Evolutionary conservation across 1,139 yeast species (phyloP).

Genomic region (Protomyces pachydermus): DNA sequence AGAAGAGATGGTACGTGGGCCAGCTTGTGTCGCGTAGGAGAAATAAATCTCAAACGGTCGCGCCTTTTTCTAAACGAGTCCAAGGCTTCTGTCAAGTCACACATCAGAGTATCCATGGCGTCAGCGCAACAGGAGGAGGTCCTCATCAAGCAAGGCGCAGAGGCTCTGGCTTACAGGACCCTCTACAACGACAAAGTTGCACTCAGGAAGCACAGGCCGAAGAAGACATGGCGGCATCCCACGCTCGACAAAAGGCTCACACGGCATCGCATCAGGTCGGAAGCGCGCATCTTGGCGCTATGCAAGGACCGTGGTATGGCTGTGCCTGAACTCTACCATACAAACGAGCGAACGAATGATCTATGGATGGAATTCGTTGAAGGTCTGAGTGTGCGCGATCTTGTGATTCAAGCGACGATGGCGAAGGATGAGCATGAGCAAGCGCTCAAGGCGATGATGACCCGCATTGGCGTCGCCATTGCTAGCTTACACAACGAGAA

Average conservation of each 20-base stretch:
- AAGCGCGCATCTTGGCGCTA: conserved; percentile 68
- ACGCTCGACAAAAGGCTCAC: conserved; percentile 70
- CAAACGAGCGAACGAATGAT: conserved; percentile 72
- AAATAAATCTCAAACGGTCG: too few relatives aligned
- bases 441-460: conserved; percentile 30
- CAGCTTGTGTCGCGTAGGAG: too few relatives aligned
- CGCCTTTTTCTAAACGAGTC: too few relatives aligned
- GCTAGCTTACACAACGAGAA: conserved; percentile 71
- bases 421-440: conserved; percentile 33
- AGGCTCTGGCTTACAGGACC: conserved; percentile 73
- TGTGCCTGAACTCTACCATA: conserved; percentile 65
- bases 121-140: conserved; percentile 35
- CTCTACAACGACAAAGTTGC: conserved; percentile 45
- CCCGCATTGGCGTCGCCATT: conserved; percentile 60
- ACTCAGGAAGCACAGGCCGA: conserved; percentile 80
- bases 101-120: not conserved
- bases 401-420: conserved; percentile 42
- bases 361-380: conserved; percentile 83
- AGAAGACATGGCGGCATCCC: conserved; percentile 84
- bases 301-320: conserved; percentile 53
- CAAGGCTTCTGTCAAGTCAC: too few relatives aligned
- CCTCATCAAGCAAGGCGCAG: conserved; percentile 89
- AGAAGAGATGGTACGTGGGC: too few relatives aligned
- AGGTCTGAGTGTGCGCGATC: conserved; percentile 35
- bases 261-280: conserved; percentile 75